Evolutionary conservation across 169 alveolate species (phyloP).

Genomic region (Toxoplasma gondii): DNA sequence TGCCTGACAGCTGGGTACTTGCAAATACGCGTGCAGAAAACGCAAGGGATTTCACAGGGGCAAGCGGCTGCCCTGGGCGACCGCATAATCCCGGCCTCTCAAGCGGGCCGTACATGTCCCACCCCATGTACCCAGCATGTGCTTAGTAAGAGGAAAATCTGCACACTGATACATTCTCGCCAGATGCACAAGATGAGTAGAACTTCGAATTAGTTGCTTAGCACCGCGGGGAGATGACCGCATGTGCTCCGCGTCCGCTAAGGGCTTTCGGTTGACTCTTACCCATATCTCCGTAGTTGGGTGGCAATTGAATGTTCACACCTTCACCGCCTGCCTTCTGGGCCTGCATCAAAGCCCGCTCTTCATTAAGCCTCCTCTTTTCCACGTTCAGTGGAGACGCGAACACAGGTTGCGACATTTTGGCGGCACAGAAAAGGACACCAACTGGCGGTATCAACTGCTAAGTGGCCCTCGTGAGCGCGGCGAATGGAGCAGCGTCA

Average conservation of each 20-base stretch:
- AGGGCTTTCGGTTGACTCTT: background rate
- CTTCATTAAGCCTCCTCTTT: constrained; percentile 69
- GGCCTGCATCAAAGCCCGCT: constrained; percentile 52
- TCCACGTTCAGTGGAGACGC: constrained; percentile 76
- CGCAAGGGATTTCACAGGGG: too few relatives aligned
- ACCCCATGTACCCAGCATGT: too few relatives aligned
- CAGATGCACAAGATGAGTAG: too few relatives aligned
- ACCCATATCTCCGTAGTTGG: constrained; percentile 77
- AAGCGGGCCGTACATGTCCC: too few relatives aligned
- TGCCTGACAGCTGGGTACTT: background rate
- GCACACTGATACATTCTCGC: too few relatives aligned
- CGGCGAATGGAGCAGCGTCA: background rate
- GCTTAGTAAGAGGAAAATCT: too few relatives aligned
- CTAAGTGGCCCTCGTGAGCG: background rate
- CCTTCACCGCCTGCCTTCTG: constrained; percentile 55
- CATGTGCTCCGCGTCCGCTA: too few relatives aligned
- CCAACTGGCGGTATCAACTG: background rate
- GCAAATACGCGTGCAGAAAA: too few relatives aligned
- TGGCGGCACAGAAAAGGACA: background rate
- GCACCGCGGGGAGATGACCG: too few relatives aligned
- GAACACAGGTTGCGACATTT: constrained; percentile 59
- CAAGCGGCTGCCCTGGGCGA: too few relatives aligned
- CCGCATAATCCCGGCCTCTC: too few relatives aligned
- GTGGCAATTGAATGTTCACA: constrained; percentile 61
- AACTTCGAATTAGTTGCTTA: too few relatives aligned